phyloP scores from a whole-genome alignment of 306 rosid genomes.

The Phaseolus lunatus region DNA sequence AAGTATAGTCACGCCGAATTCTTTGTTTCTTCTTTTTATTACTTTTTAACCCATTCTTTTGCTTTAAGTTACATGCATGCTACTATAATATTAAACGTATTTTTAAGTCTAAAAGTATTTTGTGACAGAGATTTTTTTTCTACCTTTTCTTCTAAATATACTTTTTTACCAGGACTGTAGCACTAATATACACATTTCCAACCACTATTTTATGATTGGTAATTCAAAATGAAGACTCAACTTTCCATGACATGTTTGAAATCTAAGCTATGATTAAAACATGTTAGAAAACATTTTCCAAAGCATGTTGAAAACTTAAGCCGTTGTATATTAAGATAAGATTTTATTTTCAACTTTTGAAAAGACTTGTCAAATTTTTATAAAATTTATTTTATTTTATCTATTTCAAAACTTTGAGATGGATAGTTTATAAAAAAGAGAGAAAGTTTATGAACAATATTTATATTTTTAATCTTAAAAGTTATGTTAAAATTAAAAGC shows the following conservation, averaged over 20 bases:
- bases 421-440: too few species aligned
- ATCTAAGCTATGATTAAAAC: neutral
- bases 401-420: too few species aligned
- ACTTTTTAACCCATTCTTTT: neutral
- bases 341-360: neutral
- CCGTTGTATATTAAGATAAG: neutral
- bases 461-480: too few species aligned
- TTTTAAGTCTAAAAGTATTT: neutral
- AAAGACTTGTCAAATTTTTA: too few species aligned
- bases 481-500: neutral
- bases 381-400: too few species aligned
- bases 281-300: neutral
- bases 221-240: slow-evolving; percentile 1
- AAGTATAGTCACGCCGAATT: neutral
- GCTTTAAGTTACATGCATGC: neutral
- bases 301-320: neutral
- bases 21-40: neutral
- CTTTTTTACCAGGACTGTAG: neutral
- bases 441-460: too few species aligned
- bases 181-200: neutral
- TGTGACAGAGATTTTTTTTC: neutral
- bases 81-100: neutral
- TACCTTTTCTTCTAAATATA: neutral
- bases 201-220: neutral
- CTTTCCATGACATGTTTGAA: neutral